Base-by-base conservation (phyloP, 2,329 filamentous ascomycete genomes). In the Alternaria panax region DNA sequence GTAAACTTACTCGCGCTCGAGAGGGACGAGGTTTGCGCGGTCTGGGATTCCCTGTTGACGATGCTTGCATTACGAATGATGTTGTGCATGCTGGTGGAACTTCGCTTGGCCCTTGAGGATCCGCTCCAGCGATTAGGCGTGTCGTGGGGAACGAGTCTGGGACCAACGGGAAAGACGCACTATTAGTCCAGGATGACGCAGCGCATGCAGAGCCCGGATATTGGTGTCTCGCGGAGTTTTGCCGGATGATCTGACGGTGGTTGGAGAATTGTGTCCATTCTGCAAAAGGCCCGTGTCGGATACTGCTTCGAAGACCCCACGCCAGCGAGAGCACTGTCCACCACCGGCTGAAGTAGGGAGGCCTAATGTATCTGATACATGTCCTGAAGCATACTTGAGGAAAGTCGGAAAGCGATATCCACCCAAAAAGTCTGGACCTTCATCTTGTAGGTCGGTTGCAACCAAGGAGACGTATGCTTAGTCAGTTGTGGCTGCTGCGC, bases 11-110 rank as follows among this genome's bases (percentile, higher is more conserved):
- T 57, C 76, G 74, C 38, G 80, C 79, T 50, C 81, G 75, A 50
- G 79, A 78, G 61, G 80, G 81, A 46, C 79, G 73, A 56, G 75
- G 74, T 62, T 77, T 78, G 43, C 74, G 74, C 60, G 71, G 66
- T 61, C 74, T 75, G 45, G 66, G 52, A 60, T 63, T 62, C 52
- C 63, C 67, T 72, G 65, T 65, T 59, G 68, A 62, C 59, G 66
- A 59, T 59, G 62, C 55, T 20, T 72, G 71, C 72, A 75, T 76
- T 46, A 63, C 64, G 62, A 57, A 53, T 40, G 57, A 51, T 51
- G 62, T 57, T 59, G 67, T 59, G 63, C 67, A 72, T 72, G 58
- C 61, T 66, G 60, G 50, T 57, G 47, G 60, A 66, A 50, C 63
- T 71, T 71, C 68, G 72, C 64, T 63, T 72, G 68, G 66, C 45